Conservation (phyloP, 331 rosid species). For the Rhamnella rubrinervis region DNA sequence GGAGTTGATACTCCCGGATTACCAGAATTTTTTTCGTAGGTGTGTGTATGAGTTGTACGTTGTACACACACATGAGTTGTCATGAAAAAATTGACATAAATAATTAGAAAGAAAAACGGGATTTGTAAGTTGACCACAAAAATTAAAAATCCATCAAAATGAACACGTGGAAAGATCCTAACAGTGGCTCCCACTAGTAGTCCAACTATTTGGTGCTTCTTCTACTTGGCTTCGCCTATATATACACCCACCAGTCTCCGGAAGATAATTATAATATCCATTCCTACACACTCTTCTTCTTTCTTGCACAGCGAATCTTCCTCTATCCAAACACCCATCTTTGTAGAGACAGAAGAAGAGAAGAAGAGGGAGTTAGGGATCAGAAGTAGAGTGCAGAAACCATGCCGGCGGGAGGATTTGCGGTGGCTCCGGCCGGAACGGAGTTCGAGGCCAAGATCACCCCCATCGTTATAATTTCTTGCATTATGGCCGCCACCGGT, state of each 20-base stretch:
- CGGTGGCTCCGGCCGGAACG: slow-evolving; percentile 22
- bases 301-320: no score
- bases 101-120: neutral
- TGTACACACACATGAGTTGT: no score
- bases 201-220: slow-evolving; percentile 12
- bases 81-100: no score
- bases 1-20: no score
- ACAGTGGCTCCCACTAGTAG: slow-evolving; percentile 27
- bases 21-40: no score
- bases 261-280: slow-evolving; percentile 6
- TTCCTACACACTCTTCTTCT: no score
- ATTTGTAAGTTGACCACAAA: neutral
- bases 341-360: neutral
- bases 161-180: slow-evolving; percentile 28
- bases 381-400: neutral
- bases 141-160: neutral
- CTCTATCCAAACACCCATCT: no score
- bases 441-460: slow-evolving; percentile 82
- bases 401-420: slow-evolving; percentile 67
- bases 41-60: no score
- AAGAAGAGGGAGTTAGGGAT: neutral
- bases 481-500: slow-evolving; percentile 86
- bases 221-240: slow-evolving; percentile 12
- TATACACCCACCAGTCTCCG: neutral
- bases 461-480: slow-evolving; percentile 72